A percentile compares a stretch with the other conserved stretches of the same genome.
phyloP scores from a whole-genome alignment of 2,329 filamentous ascomycete species.

The Penicillium aurantiogriseum region DNA sequence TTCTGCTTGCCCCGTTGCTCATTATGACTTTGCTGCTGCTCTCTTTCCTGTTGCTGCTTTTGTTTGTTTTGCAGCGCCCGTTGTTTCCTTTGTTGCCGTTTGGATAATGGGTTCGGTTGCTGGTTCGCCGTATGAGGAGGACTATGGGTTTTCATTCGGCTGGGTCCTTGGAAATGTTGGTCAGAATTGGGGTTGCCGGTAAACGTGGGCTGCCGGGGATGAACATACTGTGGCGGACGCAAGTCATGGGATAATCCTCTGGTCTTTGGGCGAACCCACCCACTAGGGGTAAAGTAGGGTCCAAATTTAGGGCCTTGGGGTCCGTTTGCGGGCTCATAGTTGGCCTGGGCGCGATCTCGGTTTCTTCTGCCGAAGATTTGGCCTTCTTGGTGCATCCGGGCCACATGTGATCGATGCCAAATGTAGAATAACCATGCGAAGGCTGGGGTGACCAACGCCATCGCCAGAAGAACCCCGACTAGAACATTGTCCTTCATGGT shows the following conservation, averaged over 20 bases:
- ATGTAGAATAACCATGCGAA: conserved; percentile 7
- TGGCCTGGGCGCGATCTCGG: conserved; percentile 7
- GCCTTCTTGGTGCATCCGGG: neutral
- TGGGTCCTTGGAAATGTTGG: neutral
- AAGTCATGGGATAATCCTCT: neutral
- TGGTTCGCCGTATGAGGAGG: neutral
- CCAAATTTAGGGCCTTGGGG: neutral
- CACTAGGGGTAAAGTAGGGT: neutral
- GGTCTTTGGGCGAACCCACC: conserved; percentile 6
- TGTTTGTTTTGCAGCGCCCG: neutral
- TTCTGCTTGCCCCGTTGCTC: neutral
- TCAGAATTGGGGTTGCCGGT: neutral
- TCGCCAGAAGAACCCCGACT: conserved; percentile 13
- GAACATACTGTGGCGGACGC: conserved; percentile 1
- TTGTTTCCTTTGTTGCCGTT: conserved; percentile 4
- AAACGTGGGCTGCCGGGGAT: neutral
- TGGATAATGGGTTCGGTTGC: neutral
- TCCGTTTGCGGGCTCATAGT: neutral
- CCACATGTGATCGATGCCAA: conserved; percentile 11
- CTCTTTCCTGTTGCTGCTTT: neutral
- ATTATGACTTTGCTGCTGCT: neutral
- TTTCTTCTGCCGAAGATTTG: neutral
- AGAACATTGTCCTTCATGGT: conserved; percentile 20
- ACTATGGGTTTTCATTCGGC: neutral
- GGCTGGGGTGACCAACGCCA: neutral